Evolutionary conservation across 2,329 filamentous ascomycete genomes (phyloP).

Genomic region (Geosmithia morbida): DNA sequence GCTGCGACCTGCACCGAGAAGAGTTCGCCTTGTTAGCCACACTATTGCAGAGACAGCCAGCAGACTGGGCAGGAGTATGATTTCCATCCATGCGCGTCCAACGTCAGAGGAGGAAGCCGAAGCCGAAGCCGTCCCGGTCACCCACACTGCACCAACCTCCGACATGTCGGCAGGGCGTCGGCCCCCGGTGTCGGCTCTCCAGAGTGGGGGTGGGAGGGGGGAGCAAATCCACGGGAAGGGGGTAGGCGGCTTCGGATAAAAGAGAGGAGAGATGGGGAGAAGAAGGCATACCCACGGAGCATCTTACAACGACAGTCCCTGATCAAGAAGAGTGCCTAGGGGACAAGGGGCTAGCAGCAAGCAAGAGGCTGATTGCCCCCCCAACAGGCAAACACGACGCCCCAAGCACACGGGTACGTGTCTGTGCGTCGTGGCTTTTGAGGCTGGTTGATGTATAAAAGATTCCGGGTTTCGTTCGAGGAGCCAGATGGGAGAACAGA

Average conservation of each 20-base stretch:
- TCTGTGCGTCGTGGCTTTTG: no score
- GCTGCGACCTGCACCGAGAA: slow-evolving; percentile 22
- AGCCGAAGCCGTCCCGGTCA: no score
- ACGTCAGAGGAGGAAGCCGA: not conserved
- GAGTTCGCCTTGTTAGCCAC: slow-evolving; percentile 12
- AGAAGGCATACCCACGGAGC: not conserved
- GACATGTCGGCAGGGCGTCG: no score
- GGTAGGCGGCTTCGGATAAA: not conserved
- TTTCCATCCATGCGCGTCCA: slow-evolving; percentile 1
- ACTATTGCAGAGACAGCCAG: slow-evolving; percentile 5
- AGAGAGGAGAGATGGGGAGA: not conserved
- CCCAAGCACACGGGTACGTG: not conserved
- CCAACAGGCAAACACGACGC: not conserved
- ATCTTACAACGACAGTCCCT: slow-evolving; percentile 1
- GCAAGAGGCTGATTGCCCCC: not conserved
- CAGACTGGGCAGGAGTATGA: slow-evolving; percentile 1
- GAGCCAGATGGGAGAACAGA: no score
- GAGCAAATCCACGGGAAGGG: no score
- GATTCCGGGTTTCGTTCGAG: no score
- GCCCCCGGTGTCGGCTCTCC: no score
- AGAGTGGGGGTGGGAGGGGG: no score
- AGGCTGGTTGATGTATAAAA: no score
- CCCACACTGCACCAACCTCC: no score
- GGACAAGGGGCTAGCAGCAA: not conserved
- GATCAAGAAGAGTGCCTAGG: not conserved